Conservation (phyloP, 2,329 filamentous ascomycete genomes). For the Ophiognomonia clavigignenti-juglandacearum region DNA sequence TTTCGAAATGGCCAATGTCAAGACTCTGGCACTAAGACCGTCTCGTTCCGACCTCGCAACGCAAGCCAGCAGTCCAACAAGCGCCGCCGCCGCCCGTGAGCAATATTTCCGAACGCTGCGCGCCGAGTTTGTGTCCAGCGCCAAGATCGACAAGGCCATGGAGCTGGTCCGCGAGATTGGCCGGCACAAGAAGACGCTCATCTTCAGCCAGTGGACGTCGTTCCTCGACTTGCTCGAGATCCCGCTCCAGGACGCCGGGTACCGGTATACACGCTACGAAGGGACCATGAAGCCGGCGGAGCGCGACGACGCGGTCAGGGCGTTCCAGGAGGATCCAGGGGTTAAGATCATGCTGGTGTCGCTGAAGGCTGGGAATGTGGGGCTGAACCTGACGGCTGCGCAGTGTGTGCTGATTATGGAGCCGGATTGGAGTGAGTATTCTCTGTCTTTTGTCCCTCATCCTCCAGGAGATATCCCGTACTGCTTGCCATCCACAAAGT, state of each 20-base stretch:
- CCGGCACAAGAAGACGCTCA: slow-evolving; percentile 25
- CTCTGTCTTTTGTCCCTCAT: too few relatives aligned
- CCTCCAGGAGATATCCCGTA: too few relatives aligned
- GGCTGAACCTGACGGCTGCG: slow-evolving; percentile 74
- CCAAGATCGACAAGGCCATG: slow-evolving; percentile 27
- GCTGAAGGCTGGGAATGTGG: slow-evolving; percentile 73
- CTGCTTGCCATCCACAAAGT: too few relatives aligned
- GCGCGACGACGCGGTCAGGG: slow-evolving; percentile 59
- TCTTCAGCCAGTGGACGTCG: slow-evolving; percentile 29
- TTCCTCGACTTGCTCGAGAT: slow-evolving; percentile 30
- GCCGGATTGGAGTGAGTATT: slow-evolving; percentile 91
- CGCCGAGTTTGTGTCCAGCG: slow-evolving; percentile 26
- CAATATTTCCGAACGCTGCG: too few relatives aligned
- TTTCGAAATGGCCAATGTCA: too few relatives aligned
- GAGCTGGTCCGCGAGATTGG: slow-evolving; percentile 23
- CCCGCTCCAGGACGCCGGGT: slow-evolving; percentile 23
- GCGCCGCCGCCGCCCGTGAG: too few relatives aligned
- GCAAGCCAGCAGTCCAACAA: too few relatives aligned
- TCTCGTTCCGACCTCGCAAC: too few relatives aligned
- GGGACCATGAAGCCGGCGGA: slow-evolving; percentile 21
- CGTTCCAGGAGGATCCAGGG: slow-evolving; percentile 50
- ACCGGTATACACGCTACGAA: slow-evolving; percentile 26
- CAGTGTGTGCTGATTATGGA: slow-evolving; percentile 82
- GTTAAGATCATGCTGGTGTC: slow-evolving; percentile 66
- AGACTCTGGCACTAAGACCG: too few relatives aligned